These are phyloP conservation scores for Xerocomus potaroensis DNA, from an alignment of 768 basidiomycete species.

Conservation along the genomic window DNA sequence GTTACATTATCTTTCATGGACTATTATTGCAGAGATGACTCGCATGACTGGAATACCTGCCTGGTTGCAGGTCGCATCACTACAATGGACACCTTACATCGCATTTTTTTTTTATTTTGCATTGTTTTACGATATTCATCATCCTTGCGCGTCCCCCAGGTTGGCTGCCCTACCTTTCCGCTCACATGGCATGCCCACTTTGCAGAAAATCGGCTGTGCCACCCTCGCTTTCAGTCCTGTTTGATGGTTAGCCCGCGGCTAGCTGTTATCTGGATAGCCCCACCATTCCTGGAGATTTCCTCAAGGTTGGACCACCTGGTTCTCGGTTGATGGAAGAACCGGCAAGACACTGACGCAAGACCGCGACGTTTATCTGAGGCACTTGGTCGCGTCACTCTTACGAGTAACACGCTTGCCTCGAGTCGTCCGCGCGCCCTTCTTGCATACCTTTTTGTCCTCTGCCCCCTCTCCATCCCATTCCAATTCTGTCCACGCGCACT, in stretches of 20 bases:
- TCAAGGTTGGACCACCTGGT: slow-evolving; percentile 49
- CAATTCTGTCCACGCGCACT: slow-evolving; percentile 50
- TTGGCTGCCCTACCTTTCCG: slow-evolving; percentile 17
- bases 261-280: slow-evolving; percentile 16
- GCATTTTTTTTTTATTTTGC: slow-evolving; percentile 38
- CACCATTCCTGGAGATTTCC: slow-evolving; percentile 31
- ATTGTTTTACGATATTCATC: slow-evolving; percentile 38
- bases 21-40: slow-evolving; percentile 36
- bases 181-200: slow-evolving; percentile 17
- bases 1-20: slow-evolving; percentile 36
- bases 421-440: slow-evolving; percentile 47
- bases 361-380: slow-evolving; percentile 54
- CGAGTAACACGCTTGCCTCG: slow-evolving; percentile 51
- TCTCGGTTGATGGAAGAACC: slow-evolving; percentile 46
- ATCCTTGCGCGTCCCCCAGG: slow-evolving; percentile 18
- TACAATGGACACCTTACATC: slow-evolving; percentile 41
- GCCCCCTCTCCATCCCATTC: slow-evolving; percentile 43
- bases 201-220: slow-evolving; percentile 50
- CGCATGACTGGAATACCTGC: slow-evolving; percentile 49
- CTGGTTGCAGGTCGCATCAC: slow-evolving; percentile 58
- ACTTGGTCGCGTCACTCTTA: slow-evolving; percentile 44
- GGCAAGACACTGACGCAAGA: slow-evolving; percentile 72
- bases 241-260: slow-evolving; percentile 41
- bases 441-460: slow-evolving; percentile 39
- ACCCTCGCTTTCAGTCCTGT: slow-evolving; percentile 34